These are phyloP conservation scores for Claviceps africana DNA, from an alignment of 2,329 filamentous ascomycete genomes.

Conservation along the genomic window DNA sequence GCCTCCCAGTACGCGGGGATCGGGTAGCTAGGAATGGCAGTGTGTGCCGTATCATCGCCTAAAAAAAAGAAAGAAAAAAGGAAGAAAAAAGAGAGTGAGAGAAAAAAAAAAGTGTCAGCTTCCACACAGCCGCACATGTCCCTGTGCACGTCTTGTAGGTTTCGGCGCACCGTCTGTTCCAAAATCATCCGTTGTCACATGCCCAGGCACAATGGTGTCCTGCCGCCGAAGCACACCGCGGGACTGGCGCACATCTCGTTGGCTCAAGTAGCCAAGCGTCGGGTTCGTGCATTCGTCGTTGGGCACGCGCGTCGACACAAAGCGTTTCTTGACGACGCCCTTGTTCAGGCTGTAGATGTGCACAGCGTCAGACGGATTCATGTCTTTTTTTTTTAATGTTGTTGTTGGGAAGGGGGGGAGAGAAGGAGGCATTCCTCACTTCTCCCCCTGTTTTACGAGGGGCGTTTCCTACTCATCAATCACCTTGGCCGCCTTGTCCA, in stretches of 20 bases:
- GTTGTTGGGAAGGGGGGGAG: no score
- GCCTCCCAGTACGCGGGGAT: constrained; percentile 37
- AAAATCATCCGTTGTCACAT: constrained; percentile 43
- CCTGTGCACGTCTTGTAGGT: no score
- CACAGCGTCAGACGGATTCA: not conserved
- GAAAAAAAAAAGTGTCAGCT: no score
- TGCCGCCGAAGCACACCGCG: constrained; percentile 31
- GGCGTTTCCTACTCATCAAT: constrained; percentile 13
- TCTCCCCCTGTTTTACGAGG: not conserved
- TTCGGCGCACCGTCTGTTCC: constrained; percentile 15
- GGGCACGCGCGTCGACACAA: constrained; percentile 22
- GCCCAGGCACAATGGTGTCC: constrained; percentile 32
- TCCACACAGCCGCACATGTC: not conserved
- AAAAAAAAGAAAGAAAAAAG: no score
- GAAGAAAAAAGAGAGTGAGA: no score
- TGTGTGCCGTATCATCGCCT: constrained; percentile 42
- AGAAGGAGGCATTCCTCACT: not conserved
- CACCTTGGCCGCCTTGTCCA: constrained; percentile 23
- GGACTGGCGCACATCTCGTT: not conserved
- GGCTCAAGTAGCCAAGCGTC: no score
- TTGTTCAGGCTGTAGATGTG: constrained; percentile 26
- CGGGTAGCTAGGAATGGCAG: constrained; percentile 28
- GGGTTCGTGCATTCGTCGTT: constrained; percentile 32
- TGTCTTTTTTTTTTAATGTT: not conserved
- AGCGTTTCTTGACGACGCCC: constrained; percentile 20